Conservation (phyloP, 768 basidiomycete genomes). For the Naganishia vaughanmartiniae region DNA sequence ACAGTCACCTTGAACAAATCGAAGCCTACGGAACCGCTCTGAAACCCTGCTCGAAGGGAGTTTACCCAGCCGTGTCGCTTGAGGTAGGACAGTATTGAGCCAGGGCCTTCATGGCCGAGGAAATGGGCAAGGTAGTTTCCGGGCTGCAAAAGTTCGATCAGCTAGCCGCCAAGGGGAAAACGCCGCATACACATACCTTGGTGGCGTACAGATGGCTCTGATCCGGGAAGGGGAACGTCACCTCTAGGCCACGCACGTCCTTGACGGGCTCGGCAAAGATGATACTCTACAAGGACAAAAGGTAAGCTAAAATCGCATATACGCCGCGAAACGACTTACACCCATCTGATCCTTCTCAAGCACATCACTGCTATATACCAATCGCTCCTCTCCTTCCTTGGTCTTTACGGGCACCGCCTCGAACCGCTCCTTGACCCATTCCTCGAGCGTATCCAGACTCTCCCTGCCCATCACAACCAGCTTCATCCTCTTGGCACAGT, state of each 20-base stretch:
- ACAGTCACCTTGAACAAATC: slow-evolving; percentile 83
- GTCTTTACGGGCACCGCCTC: slow-evolving; percentile 45
- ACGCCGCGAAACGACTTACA: slow-evolving; percentile 35
- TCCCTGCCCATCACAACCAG: slow-evolving; percentile 58
- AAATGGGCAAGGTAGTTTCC: slow-evolving; percentile 71
- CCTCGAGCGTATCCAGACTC: slow-evolving; percentile 45
- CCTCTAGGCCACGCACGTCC: slow-evolving; percentile 76
- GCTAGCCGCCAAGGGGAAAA: background rate
- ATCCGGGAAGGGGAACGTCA: slow-evolving; percentile 61
- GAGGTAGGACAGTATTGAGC: slow-evolving; percentile 84
- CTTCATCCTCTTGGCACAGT: slow-evolving; percentile 58
- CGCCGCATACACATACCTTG: slow-evolving; percentile 51
- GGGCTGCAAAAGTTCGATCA: slow-evolving; percentile 52
- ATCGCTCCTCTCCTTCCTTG: slow-evolving; percentile 35
- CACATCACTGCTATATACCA: slow-evolving; percentile 42
- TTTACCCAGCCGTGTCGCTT: slow-evolving; percentile 87
- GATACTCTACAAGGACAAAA: slow-evolving; percentile 42
- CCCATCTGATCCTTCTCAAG: slow-evolving; percentile 43
- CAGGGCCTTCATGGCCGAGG: slow-evolving; percentile 75
- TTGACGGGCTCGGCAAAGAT: slow-evolving; percentile 78
- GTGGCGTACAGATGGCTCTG: slow-evolving; percentile 58
- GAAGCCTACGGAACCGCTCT: slow-evolving; percentile 69
- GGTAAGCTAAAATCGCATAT: background rate
- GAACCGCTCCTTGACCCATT: slow-evolving; percentile 47
- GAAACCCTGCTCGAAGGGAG: slow-evolving; percentile 66